Base-by-base conservation (phyloP, 1,284 basidiomycete genomes). In the Porodaedalea pini region DNA sequence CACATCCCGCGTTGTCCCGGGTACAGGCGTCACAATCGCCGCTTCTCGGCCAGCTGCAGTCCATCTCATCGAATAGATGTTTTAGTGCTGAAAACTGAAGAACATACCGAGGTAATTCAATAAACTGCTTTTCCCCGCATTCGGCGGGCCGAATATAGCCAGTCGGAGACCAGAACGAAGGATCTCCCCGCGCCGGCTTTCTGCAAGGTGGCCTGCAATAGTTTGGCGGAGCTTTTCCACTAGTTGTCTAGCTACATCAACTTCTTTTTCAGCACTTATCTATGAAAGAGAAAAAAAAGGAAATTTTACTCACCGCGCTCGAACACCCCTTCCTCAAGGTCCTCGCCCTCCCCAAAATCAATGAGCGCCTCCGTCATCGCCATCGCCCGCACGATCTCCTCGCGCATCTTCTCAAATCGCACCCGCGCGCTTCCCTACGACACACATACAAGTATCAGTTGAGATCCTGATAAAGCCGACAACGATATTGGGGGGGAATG, bases 341-440 rank as follows among this genome's bases (percentile, higher is more conserved):
- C 88, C 66, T 94, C 92, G 23, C 88, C 89, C 70, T 95, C 93
- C 4, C 88, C 87, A 69, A 95, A 96, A 69, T 95, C 93, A 57
- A 96, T 94, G 39, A 94, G 72, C 1, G 92, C 93, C 70, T 96
- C 93, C 0, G 91, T 76, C 61, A 86, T 78, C 10, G 92, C 85
- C 48, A 92, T 80, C 55, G 85, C 86, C 25, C 79, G 73, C 37
- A 94, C 80, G 25, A 92, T 82, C 25, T 82, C 77, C 6, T 68
- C 67, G 47, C 92, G 76, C 43, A 95, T 71, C 2, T 75, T 66
- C 47, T 90, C 83, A 62, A 88, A 90, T 51, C 79, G 76, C 19
- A 73, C 70, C 54, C 81, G 73, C 34, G 81, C 77, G 21, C 71
- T 65, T 37, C 90, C 90, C 88, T 92, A 63, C 13, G 34, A 41